Base-by-base conservation (phyloP, 768 basidiomycete species). In the Hygrophorus russula region DNA sequence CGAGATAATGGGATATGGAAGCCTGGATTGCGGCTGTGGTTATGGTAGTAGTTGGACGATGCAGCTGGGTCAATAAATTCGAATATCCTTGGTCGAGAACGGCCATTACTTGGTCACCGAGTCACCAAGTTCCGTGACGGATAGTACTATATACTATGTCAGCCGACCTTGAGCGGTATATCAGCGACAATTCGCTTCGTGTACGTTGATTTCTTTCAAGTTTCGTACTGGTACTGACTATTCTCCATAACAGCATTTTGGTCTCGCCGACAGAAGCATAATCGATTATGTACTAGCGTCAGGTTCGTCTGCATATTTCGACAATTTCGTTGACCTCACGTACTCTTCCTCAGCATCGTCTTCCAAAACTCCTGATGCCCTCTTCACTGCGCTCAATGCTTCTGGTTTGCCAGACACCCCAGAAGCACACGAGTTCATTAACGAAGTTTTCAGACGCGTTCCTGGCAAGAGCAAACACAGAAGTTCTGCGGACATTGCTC, bases 231-330 rank as follows among this genome's bases (percentile, higher is more conserved):
- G 11, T 38, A 44, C 49, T n/a, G 50, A 41, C 5, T 37, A 39
- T 2, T 45, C 15, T 30, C 10, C 29, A 11, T 20, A 47, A 11
- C 51, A 89, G 86, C 73, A 91, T 52, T 83, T 93, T 53, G 86
- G 86, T 44, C 73, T 88, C 36, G 80, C 91, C 15, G 86, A 94
- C 63, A 71, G 72, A 50, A 88, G 76, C 50, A 87, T 84, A 47
- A 76, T 90, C 51, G 82, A 90, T 66, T 96, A 81, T 59, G 82
- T 96, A 29, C 68, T 88, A 59, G 88, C 88, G 39, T 80, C 85
- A 61, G 90, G 88, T 83, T 49, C 32, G 72, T 58, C 20, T 39
- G 20, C 47, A 43, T 12, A 44, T 24, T 34, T 15, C 6, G 39
- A 28, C 12, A 44, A 35, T 54, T 46, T 32, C 42, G 39, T 29